Base-by-base conservation (phyloP, 2,329 filamentous ascomycete genomes). In the Talaromyces pinophilus region DNA sequence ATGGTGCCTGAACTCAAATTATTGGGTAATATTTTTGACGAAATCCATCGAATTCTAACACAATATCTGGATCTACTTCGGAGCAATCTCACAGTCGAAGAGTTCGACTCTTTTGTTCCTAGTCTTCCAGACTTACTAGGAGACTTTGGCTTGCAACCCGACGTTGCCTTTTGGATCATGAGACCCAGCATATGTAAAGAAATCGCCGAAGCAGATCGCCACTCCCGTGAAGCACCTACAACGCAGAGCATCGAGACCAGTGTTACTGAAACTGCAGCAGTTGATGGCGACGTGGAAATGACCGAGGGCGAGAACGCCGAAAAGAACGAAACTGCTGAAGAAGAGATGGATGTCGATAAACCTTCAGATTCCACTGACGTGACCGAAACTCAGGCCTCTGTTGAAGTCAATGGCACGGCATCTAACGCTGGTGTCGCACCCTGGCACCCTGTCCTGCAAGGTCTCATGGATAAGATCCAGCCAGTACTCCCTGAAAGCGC, bases 51-150 rank as follows among this genome's bases (percentile, higher is more conserved):
- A 67, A 90, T 93, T 8, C 84, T 98, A 28, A 86, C 88, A 28
- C 93, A 97, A 73, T 99, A 96, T 74, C 84, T 98, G 19, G 95
- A 98, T 72, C 85, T 97, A 6, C 84, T 99, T 38, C 90, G 91
- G 74, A 91, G 87, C 75, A 96, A 93, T 73, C 80, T 97, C 35
- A 84, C 89, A 0, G 83, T 88, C 0, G 86, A 90, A 44, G 87
- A 93, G 22, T 98, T 97, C 68, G 91, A 96, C 72, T 80, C 83
- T 1, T 85, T 90, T 19, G 88, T 98, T 5, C 95, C 95, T 0
- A 86, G 88, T 35, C 86, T 97, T 50, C 82, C 88, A 3, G 84
- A 86, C 25, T 84, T 99, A 44, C 89, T 98, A 73, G 83, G 83
- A 6, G 88, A 93, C 0, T 97, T 90, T 73, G 91, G 92, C 4